Percentiles rank a stretch among this genome's conserved stretches.
Conservation (phyloP, 1,284 basidiomycete genomes). For the Tylopilus orsonianus region DNA sequence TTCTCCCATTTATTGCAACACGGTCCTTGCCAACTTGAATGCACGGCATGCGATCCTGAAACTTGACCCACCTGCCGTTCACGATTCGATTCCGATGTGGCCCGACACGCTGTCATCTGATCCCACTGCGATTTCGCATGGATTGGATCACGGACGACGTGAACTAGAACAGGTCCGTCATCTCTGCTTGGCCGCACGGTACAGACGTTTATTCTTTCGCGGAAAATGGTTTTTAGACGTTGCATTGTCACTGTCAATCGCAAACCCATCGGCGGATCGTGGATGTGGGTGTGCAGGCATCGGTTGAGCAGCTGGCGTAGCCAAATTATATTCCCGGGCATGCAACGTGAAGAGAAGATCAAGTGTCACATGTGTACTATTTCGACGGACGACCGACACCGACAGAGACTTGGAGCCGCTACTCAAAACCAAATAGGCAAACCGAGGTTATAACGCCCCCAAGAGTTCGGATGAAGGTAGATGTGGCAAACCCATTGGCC, state of each 20-base stretch:
- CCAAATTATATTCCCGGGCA: neutral
- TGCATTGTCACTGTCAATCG: slow-evolving; percentile 8
- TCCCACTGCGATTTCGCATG: neutral
- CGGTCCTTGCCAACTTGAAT: slow-evolving; percentile 34
- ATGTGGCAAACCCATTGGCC: too few relatives aligned
- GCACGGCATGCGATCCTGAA: slow-evolving; percentile 17
- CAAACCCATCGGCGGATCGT: neutral
- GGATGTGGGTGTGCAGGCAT: slow-evolving; percentile 18
- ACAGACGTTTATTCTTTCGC: neutral
- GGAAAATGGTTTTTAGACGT: neutral
- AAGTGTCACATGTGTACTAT: neutral
- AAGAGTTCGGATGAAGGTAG: too few relatives aligned
- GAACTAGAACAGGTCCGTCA: slow-evolving; percentile 9
- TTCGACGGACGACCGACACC: neutral
- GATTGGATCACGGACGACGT: neutral
- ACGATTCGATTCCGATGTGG: slow-evolving; percentile 9
- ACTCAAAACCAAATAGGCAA: neutral
- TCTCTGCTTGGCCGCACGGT: neutral
- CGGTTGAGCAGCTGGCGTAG: neutral
- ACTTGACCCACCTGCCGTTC: slow-evolving; percentile 1
- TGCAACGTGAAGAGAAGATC: neutral
- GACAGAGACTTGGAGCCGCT: neutral
- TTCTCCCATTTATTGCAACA: slow-evolving; percentile 35
- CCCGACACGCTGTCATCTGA: slow-evolving; percentile 1
- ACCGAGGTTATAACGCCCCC: neutral